Evolutionary conservation across 139 green algal species (phyloP), one percentile per base, ranked within the genome.

Genomic region (Tetraselmis chui): DNA sequence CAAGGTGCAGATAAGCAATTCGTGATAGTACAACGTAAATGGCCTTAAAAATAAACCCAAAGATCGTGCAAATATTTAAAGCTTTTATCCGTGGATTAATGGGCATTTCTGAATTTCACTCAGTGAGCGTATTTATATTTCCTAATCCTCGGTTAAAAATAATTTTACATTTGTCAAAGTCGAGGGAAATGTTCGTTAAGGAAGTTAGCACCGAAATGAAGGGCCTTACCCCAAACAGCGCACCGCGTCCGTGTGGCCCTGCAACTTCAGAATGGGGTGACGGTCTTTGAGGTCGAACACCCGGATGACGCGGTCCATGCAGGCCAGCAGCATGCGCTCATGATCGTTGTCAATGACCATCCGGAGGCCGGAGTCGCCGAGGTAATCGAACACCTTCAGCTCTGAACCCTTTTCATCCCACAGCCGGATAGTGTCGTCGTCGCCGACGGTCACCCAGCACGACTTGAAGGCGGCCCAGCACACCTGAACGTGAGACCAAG

Each of bases 371-470:
- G 45, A 67, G 45, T 67, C 45, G 11, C 91, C 88, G 28, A 83
- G 87, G 86, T 91, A 92, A 22, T 78, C 74, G 59, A 92, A 89
- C 59, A 85, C 74, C 30, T 83, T 59, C 32, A 91, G 75, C 83
- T 91, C 86, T 31, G 79, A 45, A 29, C 91, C 91, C 0, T 85
- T 78, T 0, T 80, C 32, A 75, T 30, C 81, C 91, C 91, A 94
- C 59, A 92, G 80, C 29, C 91, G 88, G 26, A 94, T 86, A 77
- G 88, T 86, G 79, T 94, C 91, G 79, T 94, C 91, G 79, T 94
- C 89, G 5, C 86, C 87, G 2, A 87, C 86, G 5, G 91, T 93
- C 76, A 94, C 85, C 91, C 91, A 94, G 78, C 85, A 90, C 27
- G 83, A 30, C 28, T 84, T 82, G 78, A 82, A 91, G 1, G 18